Evolutionary conservation across 768 basidiomycete genomes (phyloP).

Genomic region (Mycena crocata): DNA sequence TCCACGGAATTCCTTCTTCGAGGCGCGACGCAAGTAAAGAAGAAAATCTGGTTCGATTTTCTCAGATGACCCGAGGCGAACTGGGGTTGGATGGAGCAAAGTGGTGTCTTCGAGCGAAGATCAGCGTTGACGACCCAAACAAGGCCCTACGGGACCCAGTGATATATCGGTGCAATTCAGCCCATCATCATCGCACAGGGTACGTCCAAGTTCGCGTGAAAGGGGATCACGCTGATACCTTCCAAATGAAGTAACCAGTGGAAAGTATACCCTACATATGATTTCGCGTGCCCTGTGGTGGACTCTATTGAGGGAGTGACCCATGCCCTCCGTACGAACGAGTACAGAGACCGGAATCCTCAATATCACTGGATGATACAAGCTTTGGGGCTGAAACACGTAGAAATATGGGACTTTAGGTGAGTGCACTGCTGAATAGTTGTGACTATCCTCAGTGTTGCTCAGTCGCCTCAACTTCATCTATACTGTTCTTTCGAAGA

Average conservation of each 20-base stretch:
- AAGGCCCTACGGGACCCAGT: constrained; percentile 97
- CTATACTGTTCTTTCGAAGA: constrained; percentile 94
- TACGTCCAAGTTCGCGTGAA: too few species aligned
- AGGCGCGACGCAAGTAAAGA: background rate
- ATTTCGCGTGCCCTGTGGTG: constrained; percentile 96
- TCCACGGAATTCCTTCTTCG: constrained; percentile 9
- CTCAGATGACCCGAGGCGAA: background rate
- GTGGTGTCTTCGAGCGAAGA: constrained; percentile 96
- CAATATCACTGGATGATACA: constrained; percentile 98
- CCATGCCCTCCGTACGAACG: constrained; percentile 95
- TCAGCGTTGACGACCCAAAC: constrained; percentile 93
- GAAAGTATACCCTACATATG: constrained; percentile 98
- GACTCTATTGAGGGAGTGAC: constrained; percentile 96
- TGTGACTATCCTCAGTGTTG: background rate
- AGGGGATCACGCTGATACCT: background rate
- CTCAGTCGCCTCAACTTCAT: constrained; percentile 92
- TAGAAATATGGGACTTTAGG: constrained; percentile 97
- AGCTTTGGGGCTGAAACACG: constrained; percentile 78
- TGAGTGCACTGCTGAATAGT: constrained; percentile 39
- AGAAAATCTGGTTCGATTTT: background rate
- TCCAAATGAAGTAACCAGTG: constrained; percentile 76
- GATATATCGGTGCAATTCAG: constrained; percentile 89
- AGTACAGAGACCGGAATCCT: constrained; percentile 95
- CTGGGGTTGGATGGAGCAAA: constrained; percentile 69
- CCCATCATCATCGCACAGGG: constrained; percentile 95